Evolutionary conservation across 805 yeast species (phyloP), one percentile per base, ranked within the genome.

Genomic region (Henningerozyma blattae): DNA sequence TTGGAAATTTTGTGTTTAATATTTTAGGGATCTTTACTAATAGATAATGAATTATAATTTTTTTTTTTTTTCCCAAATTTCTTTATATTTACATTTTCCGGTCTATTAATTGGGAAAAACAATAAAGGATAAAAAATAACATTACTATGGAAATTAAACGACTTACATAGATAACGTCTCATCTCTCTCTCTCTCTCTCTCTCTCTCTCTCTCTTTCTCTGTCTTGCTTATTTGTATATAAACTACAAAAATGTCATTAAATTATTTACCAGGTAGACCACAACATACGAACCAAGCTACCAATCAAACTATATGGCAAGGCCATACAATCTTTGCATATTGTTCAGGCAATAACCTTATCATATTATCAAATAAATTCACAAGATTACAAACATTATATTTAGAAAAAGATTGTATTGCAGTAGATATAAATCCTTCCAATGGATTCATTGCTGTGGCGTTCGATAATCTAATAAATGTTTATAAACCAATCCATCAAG

Each of bases 301-400:
- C 17, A 62, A 72, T 27, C 77, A 75, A 39, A 69, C 65, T 5
- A 58, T 61, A 26, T 85, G 94, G 94, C 73, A 72, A 35, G 64
- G 65, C 9, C 73, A 72, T 38, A 69, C 73, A 33, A 56, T 85
- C 2, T 58, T 81, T 22, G 75, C 75, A 1, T 89, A 89, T 52
- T 81, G 86, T 37, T 83, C 95, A 1, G 96, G 95, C 1, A 85
- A 85, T 58, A 85, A 84, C 52, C 62, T 89, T 43, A 80, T 89
- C 22, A 67, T 81, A 4, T 51, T 77, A 3, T 64, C 78, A 6
- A 67, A 70, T 39, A 61, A 67, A 31, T 60, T 66, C 37, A 55
- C 59, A 17, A 59, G 78, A 39, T 57, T 86, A 14, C 97, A 89
- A 54, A 85, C 95, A 0, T 59, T 85, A 1, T 81, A 81, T 45